Conservation (phyloP, 2,329 filamentous ascomycete genomes). For the Xylariaceae sp. region DNA sequence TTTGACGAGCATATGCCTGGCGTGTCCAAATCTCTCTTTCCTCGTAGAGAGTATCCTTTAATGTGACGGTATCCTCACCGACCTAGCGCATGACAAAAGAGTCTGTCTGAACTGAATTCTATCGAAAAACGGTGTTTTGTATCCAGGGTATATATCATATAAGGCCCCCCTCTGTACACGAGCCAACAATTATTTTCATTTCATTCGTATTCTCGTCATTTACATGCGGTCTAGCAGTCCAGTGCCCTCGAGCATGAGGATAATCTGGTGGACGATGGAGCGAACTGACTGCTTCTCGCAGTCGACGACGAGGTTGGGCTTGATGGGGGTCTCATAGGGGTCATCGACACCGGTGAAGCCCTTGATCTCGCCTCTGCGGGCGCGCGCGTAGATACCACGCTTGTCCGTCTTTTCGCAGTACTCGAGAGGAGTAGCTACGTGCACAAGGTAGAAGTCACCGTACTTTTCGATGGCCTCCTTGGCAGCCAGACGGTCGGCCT, state of each 20-base stretch:
- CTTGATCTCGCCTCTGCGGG: constrained; percentile 86
- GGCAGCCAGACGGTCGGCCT: constrained; percentile 68
- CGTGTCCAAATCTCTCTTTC: not conserved
- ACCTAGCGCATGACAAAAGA: not conserved
- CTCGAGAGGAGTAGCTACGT: constrained; percentile 89
- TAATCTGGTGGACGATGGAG: constrained; percentile 93
- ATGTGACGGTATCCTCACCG: not conserved
- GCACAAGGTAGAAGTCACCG: constrained; percentile 89
- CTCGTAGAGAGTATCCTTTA: not conserved
- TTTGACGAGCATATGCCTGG: not conserved
- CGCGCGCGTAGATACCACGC: constrained; percentile 79
- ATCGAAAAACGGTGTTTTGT: constrained; percentile 5
- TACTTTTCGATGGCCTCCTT: constrained; percentile 81
- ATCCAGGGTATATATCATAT: constrained; percentile 8
- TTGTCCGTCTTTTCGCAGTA: constrained; percentile 94
- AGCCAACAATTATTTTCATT: not conserved
- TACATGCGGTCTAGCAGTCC: constrained; percentile 74
- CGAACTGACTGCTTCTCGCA: constrained; percentile 80
- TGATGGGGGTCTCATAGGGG: constrained; percentile 80
- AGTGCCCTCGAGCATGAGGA: constrained; percentile 83
- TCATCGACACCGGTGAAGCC: constrained; percentile 98
- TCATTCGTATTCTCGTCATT: not conserved
- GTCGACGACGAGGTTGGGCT: constrained; percentile 81
- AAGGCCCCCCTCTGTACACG: constrained; percentile 8
- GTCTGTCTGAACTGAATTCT: constrained; percentile 6